Evolutionary conservation across 345 rosid genomes (phyloP).

Genomic region (Kandelia obovata): DNA sequence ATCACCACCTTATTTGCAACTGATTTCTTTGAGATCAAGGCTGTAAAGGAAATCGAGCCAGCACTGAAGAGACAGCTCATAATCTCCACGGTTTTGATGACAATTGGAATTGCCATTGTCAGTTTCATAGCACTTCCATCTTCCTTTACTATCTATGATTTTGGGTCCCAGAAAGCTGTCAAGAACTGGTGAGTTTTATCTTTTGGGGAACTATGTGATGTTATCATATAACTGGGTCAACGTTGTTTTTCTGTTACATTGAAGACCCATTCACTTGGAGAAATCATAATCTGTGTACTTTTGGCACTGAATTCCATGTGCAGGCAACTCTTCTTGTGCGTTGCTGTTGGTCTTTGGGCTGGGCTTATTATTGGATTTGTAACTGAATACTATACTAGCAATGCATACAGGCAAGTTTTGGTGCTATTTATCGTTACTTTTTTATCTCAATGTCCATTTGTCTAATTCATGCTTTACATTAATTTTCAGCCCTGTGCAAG

Average conservation of each 20-base stretch:
- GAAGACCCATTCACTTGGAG: background rate
- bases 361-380: slow-evolving; percentile 78
- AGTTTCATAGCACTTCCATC: slow-evolving; percentile 59
- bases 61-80: slow-evolving; percentile 66
- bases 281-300: background rate
- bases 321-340: slow-evolving; percentile 76
- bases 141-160: slow-evolving; percentile 68
- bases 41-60: slow-evolving; percentile 66
- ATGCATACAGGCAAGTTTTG: slow-evolving; percentile 53
- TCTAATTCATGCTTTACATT: background rate
- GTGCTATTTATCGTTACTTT: background rate
- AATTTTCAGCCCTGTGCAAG: slow-evolving; percentile 89
- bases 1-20: slow-evolving; percentile 73
- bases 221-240: background rate
- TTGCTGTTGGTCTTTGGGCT: slow-evolving; percentile 78
- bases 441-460: background rate
- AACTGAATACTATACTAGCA: slow-evolving; percentile 70
- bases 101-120: slow-evolving; percentile 55
- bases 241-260: background rate
- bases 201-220: background rate
- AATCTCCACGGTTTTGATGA: slow-evolving; percentile 68
- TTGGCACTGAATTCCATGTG: slow-evolving; percentile 18
- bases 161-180: slow-evolving; percentile 64
- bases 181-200: slow-evolving; percentile 53
- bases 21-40: slow-evolving; percentile 70